Conservation (phyloP, 345 rosid genomes). For the Populus davidiana region DNA sequence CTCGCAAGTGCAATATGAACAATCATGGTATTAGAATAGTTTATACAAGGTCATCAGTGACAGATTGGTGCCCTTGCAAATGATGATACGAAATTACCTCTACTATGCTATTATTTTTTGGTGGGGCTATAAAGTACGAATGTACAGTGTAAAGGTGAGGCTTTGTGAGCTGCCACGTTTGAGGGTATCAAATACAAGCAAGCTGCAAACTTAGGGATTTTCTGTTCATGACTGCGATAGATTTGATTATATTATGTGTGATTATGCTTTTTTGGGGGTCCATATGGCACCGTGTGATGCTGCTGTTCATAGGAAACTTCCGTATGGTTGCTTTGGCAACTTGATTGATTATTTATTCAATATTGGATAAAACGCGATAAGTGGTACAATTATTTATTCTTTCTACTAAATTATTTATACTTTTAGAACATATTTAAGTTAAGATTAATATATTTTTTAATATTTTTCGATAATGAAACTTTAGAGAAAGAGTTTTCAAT, state of each 20-base stretch:
- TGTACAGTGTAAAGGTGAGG: background rate
- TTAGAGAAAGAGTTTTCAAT: too few species aligned
- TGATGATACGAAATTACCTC: background rate
- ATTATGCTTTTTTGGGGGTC: constrained; percentile 6
- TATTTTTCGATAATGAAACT: too few species aligned
- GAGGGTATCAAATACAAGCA: background rate
- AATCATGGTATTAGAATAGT: background rate
- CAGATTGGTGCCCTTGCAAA: background rate
- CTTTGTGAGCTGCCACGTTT: constrained; percentile 9
- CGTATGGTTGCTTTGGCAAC: background rate
- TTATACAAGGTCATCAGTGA: background rate
- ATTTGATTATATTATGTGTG: background rate
- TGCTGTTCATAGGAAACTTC: constrained; percentile 11
- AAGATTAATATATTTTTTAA: too few species aligned
- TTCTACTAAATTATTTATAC: too few species aligned
- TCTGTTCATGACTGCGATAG: background rate
- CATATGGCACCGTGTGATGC: constrained; percentile 14
- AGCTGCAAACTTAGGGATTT: background rate
- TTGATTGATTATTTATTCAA: background rate
- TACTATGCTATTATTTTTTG: background rate
- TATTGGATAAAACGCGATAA: background rate
- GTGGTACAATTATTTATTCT: background rate
- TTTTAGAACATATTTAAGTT: too few species aligned
- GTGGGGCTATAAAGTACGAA: background rate
- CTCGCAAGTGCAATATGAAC: background rate